Evolutionary conservation across 352 stramenopile genomes (phyloP).

Genomic region (Phytophthora tentaculata): DNA sequence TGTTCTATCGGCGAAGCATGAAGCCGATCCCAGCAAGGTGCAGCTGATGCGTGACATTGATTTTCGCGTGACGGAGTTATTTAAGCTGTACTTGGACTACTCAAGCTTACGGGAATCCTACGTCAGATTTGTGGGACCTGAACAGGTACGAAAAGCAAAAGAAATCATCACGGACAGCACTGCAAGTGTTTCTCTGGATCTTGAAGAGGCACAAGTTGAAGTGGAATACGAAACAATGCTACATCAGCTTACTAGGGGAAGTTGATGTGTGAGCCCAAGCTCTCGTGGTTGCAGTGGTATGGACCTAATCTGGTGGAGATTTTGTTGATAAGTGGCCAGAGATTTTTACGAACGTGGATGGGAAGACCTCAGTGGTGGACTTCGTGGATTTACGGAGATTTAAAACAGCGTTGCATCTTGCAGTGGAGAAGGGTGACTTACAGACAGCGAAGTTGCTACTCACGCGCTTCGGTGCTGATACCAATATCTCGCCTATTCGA

Average conservation of each 20-base stretch:
- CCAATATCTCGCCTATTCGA: not conserved
- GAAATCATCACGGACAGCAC: too few relatives aligned
- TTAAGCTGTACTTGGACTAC: not conserved
- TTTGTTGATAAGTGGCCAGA: not conserved
- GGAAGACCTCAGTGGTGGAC: not conserved
- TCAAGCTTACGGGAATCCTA: not conserved
- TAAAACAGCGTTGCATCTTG: constrained; percentile 23
- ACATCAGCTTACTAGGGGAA: too few relatives aligned
- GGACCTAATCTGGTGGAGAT: too few relatives aligned
- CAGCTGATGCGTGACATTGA: not conserved
- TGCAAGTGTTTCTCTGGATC: too few relatives aligned
- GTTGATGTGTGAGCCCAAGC: too few relatives aligned
- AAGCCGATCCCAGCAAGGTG: not conserved
- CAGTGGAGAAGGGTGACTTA: not conserved
- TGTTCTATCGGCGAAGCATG: not conserved
- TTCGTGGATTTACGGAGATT: constrained; percentile 48
- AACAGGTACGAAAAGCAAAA: too few relatives aligned
- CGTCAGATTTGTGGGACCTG: not conserved
- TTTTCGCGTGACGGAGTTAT: not conserved
- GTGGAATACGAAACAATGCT: too few relatives aligned
- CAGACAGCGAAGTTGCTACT: not conserved
- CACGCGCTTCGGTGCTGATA: not conserved
- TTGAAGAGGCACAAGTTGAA: too few relatives aligned
- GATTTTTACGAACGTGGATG: not conserved
- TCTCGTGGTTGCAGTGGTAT: too few relatives aligned